Evolutionary conservation across 768 basidiomycete genomes (phyloP).

Genomic region (Suillus decipiens): DNA sequence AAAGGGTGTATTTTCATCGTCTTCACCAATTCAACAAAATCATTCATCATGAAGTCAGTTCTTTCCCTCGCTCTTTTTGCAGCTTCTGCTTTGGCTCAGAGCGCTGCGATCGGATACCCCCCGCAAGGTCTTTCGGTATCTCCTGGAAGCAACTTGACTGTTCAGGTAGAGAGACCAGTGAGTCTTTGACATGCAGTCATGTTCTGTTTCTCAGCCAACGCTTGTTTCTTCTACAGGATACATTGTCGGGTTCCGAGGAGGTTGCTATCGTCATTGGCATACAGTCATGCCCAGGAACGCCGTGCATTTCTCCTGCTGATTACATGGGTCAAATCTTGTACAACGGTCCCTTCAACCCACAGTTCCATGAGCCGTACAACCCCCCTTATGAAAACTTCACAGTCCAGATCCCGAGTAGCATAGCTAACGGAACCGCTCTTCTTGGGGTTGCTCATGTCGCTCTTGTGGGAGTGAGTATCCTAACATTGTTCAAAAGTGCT

Average conservation of each 20-base stretch:
- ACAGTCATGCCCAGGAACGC: constrained; percentile 36
- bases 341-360: constrained; percentile 45
- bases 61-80: constrained; percentile 29
- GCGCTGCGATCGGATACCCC: constrained; percentile 42
- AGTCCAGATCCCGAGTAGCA: constrained; percentile 37
- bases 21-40: not conserved
- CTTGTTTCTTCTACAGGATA: constrained; percentile 26
- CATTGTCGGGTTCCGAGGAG: constrained; percentile 41
- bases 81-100: constrained; percentile 43
- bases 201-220: not conserved
- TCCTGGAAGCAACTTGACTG: constrained; percentile 40
- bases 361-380: constrained; percentile 30
- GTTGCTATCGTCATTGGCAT: constrained; percentile 49
- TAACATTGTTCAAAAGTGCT: not conserved
- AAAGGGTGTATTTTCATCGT: not conserved
- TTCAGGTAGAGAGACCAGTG: constrained; percentile 52
- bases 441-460: constrained; percentile 40
- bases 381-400: constrained; percentile 49
- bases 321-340: constrained; percentile 47
- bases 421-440: constrained; percentile 33
- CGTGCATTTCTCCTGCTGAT: constrained; percentile 28
- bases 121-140: constrained; percentile 35
- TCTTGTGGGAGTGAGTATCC: constrained; percentile 41
- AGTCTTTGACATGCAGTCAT: constrained; percentile 17
- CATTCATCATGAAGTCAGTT: constrained; percentile 19